Evolutionary conservation across 2,329 filamentous ascomycete genomes (phyloP), one percentile per base, ranked within the genome.

Genomic region (Sarocladium brachiariae): DNA sequence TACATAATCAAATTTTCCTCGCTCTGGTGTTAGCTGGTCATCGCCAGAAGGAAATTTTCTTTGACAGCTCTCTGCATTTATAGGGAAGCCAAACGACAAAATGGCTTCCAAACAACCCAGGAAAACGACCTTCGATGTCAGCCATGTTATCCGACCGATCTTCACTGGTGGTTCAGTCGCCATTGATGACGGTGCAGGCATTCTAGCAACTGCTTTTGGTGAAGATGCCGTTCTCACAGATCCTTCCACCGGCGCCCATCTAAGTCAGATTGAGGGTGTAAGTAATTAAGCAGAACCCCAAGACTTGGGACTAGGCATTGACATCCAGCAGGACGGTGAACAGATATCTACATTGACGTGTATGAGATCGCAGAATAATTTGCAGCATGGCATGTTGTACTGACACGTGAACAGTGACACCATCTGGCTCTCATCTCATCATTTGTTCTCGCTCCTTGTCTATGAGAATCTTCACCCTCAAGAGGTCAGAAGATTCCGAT

Each of bases 381-480:
- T 31, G 25, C 31, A 38, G 23, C 54, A 33, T 6, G 16, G 14
- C 24, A 34, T 47, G 50, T 39, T 16, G 16, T n/a, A 52, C 56
- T 65, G 51, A 55, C 55, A 27, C 24, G 37, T 46, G 23, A 18
- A n/a, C 58, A 89, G 86, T 99, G 58, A 95, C 92, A 1, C 90
- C 91, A 1, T 89, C 87, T 54, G 89, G 84, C 8, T 90, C 89
- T 23, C 89, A 96, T 67, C 78, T 97, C 51, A 83, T 96, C 56
- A 73, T 95, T 58, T 97, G 91, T 72, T 99, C 93, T 16, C 84
- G 92, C 58, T 97, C 92, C n/a, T 76, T 96, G 50, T 91, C 90
- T 6, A 95, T 97, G 90, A 86, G 88, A 63, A 90, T 97, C 57
- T 97, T 89, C 70, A 71, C 85, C 16, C 75, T 99, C 23, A 76